phyloP scores from a whole-genome alignment of 495 filamentous ascomycete species.

The Evernia prunastri region DNA sequence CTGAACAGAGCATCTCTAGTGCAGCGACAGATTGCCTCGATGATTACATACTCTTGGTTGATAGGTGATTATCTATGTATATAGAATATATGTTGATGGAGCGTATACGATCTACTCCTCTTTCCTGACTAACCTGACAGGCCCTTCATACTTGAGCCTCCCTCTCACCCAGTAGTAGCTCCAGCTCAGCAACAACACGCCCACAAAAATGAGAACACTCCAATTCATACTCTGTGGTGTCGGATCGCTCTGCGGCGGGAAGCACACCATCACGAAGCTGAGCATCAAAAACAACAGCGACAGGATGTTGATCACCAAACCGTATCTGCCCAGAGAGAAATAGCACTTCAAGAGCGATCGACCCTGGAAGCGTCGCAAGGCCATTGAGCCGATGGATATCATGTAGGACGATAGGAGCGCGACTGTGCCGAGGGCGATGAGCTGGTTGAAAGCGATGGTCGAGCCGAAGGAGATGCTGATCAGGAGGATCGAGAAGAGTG shows the following conservation, averaged over 20 bases:
- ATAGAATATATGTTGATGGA: too few relatives aligned
- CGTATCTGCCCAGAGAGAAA: conserved; percentile 37
- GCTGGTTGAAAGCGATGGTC: conserved; percentile 44
- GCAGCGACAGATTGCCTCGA: too few relatives aligned
- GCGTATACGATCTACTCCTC: background rate
- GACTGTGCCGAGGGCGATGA: conserved; percentile 38
- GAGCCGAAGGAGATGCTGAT: conserved; percentile 53
- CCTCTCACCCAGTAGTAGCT: conserved; percentile 39
- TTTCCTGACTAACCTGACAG: conserved; percentile 37
- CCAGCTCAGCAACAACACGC: conserved; percentile 37
- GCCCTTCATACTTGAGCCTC: conserved; percentile 37
- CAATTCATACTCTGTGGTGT: conserved; percentile 43
- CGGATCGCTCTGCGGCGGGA: conserved; percentile 32
- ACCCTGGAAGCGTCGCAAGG: conserved; percentile 35
- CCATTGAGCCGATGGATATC: conserved; percentile 34
- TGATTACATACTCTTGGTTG: too few relatives aligned
- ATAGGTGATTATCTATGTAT: too few relatives aligned
- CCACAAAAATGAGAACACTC: conserved; percentile 39
- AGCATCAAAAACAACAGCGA: conserved; percentile 37
- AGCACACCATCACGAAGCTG: conserved; percentile 42
- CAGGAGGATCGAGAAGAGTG: conserved; percentile 41
- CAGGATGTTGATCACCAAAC: conserved; percentile 37
- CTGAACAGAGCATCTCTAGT: too few relatives aligned
- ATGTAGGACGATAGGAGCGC: conserved; percentile 38
- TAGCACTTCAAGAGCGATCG: conserved; percentile 35